phyloP scores from a whole-genome alignment of 768 basidiomycete species.

The Amanita thiersii region DNA sequence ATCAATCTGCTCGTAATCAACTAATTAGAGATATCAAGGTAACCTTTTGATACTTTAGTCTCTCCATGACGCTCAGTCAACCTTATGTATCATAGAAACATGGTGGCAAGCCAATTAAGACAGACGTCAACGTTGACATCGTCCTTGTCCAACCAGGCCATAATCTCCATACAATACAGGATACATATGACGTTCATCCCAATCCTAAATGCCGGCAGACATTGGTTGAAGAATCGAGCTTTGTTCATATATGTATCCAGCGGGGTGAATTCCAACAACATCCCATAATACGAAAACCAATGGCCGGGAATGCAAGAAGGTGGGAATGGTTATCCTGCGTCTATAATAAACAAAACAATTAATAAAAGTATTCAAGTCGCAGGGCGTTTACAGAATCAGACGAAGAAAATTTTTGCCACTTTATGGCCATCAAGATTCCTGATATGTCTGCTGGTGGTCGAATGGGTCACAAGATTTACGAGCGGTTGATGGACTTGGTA shows the following conservation, averaged over 20 bases:
- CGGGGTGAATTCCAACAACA: constrained; percentile 14
- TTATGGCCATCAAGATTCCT: constrained; percentile 27
- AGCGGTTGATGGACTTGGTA: constrained; percentile 21
- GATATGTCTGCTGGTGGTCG: constrained; percentile 30
- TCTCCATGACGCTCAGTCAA: no score
- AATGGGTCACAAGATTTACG: constrained; percentile 25
- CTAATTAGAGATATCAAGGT: constrained; percentile 28
- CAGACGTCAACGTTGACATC: constrained; percentile 14
- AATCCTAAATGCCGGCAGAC: constrained; percentile 12
- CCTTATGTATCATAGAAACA: constrained; percentile 16
- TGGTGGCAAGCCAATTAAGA: constrained; percentile 19
- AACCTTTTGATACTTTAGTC: background rate
- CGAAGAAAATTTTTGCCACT: constrained; percentile 26
- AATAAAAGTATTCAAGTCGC: constrained; percentile 12
- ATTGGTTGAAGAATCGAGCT: constrained; percentile 19
- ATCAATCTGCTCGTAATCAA: constrained; percentile 9
- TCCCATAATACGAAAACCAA: constrained; percentile 13
- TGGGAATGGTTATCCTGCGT: background rate
- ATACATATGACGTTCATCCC: constrained; percentile 12
- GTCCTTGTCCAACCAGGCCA: constrained; percentile 14
- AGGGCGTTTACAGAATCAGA: constrained; percentile 28
- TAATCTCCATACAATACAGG: constrained; percentile 8
- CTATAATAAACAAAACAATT: background rate
- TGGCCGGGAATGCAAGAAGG: constrained; percentile 19
- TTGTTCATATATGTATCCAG: constrained; percentile 19